A percentile compares a stretch with the other conserved stretches of the same genome.
Conservation (phyloP, 805 yeast genomes). For the Nakazawaea sp. region DNA sequence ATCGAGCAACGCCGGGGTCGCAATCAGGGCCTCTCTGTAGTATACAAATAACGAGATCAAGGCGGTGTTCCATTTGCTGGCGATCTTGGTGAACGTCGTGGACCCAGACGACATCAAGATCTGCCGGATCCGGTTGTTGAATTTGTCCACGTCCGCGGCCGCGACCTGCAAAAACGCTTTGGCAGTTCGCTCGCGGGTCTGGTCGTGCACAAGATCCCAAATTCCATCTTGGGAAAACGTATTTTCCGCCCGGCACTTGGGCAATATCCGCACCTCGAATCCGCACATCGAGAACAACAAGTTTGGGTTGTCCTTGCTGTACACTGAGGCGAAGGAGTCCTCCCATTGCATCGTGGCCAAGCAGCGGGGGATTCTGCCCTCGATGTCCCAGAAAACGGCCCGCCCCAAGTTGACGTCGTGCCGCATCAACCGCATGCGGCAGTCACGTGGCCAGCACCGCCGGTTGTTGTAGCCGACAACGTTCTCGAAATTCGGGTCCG, state of each 20-base stretch:
- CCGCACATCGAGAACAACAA: slow-evolving; percentile 89
- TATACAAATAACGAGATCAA: slow-evolving; percentile 80
- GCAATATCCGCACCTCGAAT: slow-evolving; percentile 85
- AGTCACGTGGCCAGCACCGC: slow-evolving; percentile 92
- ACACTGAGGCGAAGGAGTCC: slow-evolving; percentile 77
- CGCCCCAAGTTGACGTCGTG: slow-evolving; percentile 89
- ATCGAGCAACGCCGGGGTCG: slow-evolving; percentile 75
- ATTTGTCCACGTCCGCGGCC: slow-evolving; percentile 69
- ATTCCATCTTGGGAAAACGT: slow-evolving; percentile 62
- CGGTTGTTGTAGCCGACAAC: slow-evolving; percentile 82
- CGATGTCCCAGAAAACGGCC: slow-evolving; percentile 88
- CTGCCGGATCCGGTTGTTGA: slow-evolving; percentile 80
- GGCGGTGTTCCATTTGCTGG: slow-evolving; percentile 94
- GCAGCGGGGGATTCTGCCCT: slow-evolving; percentile 71
- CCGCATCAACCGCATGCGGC: slow-evolving; percentile 84
- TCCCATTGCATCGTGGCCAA: slow-evolving; percentile 73
- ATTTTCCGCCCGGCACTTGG: slow-evolving; percentile 55
- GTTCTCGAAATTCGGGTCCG: slow-evolving; percentile 88
- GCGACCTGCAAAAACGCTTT: slow-evolving; percentile 82
- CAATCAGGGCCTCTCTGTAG: slow-evolving; percentile 86
- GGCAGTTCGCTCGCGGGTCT: slow-evolving; percentile 80
- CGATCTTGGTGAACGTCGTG: slow-evolving; percentile 89
- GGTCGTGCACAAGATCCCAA: slow-evolving; percentile 76
- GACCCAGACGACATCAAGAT: slow-evolving; percentile 94
- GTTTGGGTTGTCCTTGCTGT: slow-evolving; percentile 86